phyloP scores from a whole-genome alignment of 2,329 filamentous ascomycete species.

The Ophiostoma himal-ulmi region DNA sequence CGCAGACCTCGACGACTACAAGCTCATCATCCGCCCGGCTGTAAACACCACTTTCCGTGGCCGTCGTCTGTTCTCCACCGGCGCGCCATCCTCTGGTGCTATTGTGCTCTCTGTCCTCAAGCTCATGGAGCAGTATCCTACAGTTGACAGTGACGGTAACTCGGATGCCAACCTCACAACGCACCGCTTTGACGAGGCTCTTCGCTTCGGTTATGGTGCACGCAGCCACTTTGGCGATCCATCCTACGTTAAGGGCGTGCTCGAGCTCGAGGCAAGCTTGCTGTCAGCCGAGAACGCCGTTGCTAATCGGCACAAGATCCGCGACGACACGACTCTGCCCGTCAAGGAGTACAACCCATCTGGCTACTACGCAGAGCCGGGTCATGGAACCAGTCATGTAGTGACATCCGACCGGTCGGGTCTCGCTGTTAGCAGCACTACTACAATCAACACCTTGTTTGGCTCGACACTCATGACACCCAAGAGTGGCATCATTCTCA shows the following conservation, averaged over 20 bases:
- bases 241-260: conserved; percentile 59
- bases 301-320: conserved; percentile 60
- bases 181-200: conserved; percentile 80
- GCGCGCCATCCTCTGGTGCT: conserved; percentile 71
- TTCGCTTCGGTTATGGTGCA: conserved; percentile 80
- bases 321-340: conserved; percentile 64
- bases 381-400: conserved; percentile 66
- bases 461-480: conserved; percentile 74
- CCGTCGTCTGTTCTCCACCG: conserved; percentile 62
- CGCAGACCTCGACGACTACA: conserved; percentile 69
- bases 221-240: conserved; percentile 80
- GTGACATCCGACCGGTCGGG: conserved; percentile 66
- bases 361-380: conserved; percentile 23
- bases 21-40: conserved; percentile 54
- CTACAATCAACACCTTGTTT: conserved; percentile 83
- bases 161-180: conserved; percentile 57
- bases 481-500: conserved; percentile 74
- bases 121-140: conserved; percentile 73
- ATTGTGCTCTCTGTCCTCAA: conserved; percentile 74
- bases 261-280: conserved; percentile 61
- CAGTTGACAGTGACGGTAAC: conserved; percentile 40
- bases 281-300: conserved; percentile 55
- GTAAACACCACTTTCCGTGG: conserved; percentile 62
- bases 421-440: conserved; percentile 73
- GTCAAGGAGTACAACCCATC: conserved; percentile 66